Conservation (phyloP, 1,284 basidiomycete genomes). For the Puccinia polysora region DNA sequence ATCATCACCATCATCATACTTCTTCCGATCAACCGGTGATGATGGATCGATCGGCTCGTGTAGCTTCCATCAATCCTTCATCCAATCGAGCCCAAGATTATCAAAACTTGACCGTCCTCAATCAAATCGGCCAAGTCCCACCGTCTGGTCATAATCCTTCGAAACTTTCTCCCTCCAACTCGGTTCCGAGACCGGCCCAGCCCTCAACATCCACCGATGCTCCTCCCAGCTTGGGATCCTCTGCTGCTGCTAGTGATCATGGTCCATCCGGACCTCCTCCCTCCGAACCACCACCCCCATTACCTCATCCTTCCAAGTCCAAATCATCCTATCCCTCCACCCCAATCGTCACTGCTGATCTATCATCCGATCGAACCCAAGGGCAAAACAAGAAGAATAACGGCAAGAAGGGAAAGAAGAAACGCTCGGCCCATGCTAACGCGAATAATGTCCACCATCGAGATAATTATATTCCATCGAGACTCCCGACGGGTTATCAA, state of each 20-base stretch:
- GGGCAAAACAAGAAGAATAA: conserved; percentile 31
- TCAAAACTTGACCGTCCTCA: no score
- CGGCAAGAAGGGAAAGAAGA: conserved; percentile 50
- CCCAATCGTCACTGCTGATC: not conserved
- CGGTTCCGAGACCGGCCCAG: no score
- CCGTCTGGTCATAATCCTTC: no score
- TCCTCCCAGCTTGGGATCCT: no score
- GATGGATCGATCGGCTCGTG: no score
- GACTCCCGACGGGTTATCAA: conserved; percentile 46
- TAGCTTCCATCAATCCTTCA: no score
- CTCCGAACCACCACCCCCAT: conserved; percentile 23
- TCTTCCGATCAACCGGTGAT: no score
- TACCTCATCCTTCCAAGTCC: not conserved
- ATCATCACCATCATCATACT: no score
- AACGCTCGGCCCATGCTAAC: conserved; percentile 51
- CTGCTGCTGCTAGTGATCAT: not conserved
- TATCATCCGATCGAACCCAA: not conserved
- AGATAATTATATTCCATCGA: conserved; percentile 51
- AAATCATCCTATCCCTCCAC: not conserved
- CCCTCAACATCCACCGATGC: no score
- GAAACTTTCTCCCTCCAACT: no score
- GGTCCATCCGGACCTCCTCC: conserved; percentile 28
- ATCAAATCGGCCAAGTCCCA: no score
- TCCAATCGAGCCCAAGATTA: no score
- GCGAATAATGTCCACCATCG: conserved; percentile 53